phyloP scores from a whole-genome alignment of 257 asterid genomes.

The Nicotiana attenuata region DNA sequence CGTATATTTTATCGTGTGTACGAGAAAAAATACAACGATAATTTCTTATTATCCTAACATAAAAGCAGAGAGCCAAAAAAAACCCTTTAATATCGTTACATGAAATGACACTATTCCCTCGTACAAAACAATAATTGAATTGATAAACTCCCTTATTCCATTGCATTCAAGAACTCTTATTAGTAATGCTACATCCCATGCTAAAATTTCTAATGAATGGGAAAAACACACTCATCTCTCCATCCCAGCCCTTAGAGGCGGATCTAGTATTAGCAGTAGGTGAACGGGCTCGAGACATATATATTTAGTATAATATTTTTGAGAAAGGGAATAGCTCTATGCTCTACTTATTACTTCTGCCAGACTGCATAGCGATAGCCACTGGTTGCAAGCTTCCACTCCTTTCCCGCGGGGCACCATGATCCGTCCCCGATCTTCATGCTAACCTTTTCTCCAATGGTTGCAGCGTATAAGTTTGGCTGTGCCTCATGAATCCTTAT shows the following conservation, averaged over 20 bases:
- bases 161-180: not conserved
- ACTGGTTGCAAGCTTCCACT: conserved; percentile 75
- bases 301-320: not conserved
- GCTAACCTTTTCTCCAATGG: conserved; percentile 58
- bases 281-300: not conserved
- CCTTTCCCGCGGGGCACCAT: conserved; percentile 82
- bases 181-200: not conserved
- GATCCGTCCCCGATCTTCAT: conserved; percentile 94
- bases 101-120: not conserved
- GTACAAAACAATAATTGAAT: not conserved
- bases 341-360: conserved; percentile 42
- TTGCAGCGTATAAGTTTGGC: conserved; percentile 79
- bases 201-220: not conserved
- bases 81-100: not conserved
- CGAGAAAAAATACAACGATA: not conserved
- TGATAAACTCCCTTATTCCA: not conserved
- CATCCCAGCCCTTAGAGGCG: not conserved
- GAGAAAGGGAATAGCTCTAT: not conserved
- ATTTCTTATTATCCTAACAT: not conserved
- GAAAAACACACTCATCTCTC: not conserved
- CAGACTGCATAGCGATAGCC: conserved; percentile 87
- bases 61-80: not conserved
- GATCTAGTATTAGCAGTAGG: not conserved
- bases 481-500: conserved; percentile 63
- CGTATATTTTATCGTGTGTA: not conserved